These are phyloP conservation scores for Fusarium setosum DNA, from an alignment of 2,329 filamentous ascomycete genomes.

Conservation along the genomic window DNA sequence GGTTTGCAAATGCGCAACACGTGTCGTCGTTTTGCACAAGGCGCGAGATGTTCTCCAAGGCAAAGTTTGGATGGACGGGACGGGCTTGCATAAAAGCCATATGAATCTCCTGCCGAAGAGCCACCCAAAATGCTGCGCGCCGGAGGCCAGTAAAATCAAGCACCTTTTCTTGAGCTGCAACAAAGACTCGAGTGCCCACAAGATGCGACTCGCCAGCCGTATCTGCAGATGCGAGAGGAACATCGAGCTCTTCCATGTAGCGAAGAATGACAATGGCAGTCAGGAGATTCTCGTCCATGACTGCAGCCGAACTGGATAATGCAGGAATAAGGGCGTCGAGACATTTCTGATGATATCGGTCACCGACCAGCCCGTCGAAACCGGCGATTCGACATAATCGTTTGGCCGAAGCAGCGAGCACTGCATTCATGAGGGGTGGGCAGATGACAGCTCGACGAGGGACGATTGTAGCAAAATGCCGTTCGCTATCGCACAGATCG, in stretches of 20 bases:
- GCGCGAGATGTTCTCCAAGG: conserved; percentile 33
- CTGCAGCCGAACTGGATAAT: conserved; percentile 38
- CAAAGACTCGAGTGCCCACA: conserved; percentile 43
- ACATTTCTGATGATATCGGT: conserved; percentile 44
- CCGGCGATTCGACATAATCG: conserved; percentile 34
- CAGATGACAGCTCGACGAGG: conserved; percentile 42
- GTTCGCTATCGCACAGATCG: conserved; percentile 43
- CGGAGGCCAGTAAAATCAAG: conserved; percentile 43
- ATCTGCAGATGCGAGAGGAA: conserved; percentile 29
- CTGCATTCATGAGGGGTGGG: conserved; percentile 43
- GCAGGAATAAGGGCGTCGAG: conserved; percentile 43
- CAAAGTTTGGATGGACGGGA: conserved; percentile 43
- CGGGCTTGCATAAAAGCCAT: conserved; percentile 46
- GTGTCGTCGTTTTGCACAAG: conserved; percentile 38
- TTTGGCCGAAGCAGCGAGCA: conserved; percentile 44
- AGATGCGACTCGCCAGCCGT: conserved; percentile 40
- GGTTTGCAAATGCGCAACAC: conserved; percentile 42
- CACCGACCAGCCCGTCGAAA: conserved; percentile 38
- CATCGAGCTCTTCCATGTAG: conserved; percentile 44
- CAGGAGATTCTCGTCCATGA: conserved; percentile 45
- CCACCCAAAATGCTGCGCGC: conserved; percentile 44
- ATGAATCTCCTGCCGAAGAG: conserved; percentile 44
- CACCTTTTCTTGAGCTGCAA: conserved; percentile 43
- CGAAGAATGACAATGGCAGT: conserved; percentile 46
- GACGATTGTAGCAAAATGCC: conserved; percentile 44